Base-by-base conservation (phyloP, 2,329 filamentous ascomycete species). In the Rhynchosporium agropyri region DNA sequence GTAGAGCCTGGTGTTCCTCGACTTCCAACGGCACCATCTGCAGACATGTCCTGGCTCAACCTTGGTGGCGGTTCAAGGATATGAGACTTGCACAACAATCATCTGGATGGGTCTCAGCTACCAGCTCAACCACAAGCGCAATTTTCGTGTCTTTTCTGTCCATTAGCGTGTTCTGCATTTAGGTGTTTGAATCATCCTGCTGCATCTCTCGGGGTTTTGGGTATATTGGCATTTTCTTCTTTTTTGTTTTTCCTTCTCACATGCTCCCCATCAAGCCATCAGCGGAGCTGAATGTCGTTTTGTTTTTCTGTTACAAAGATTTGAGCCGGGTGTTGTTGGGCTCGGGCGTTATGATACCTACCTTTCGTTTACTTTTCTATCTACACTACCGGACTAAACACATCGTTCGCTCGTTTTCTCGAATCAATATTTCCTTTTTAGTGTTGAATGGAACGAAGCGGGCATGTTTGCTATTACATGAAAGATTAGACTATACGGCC, bases 11-110 rank as follows among this genome's bases (percentile, higher is more conserved):
- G 60, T 42, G 67, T 68, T 29, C 58, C 62, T 5, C 64, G 40
- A 54, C 61, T 46, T 49, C 63, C 60, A n/a, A 28, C 20, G 20
- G 20, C 46, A 15, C 57, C 53, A 8, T 60, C 60, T 36, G 50
- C 82, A 57, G 90, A 92, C 74, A 90, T 92, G 88, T 91, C 88
- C 76, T 93, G 90, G 90, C 77, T 93, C 67, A 92, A 92, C 72
- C 80, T 92, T 20, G 87, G 86, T 45, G 67, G 60, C 56, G 63
- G 67, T 40, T 65, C 63, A 43, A 64, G 64, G 49, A 66, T 71
- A 65, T 72, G 64, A 70, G 40, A 33, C 20, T 28, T 56, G 26
- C 33, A 43, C 36, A n/a, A 55, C 43, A 28, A 46, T 38, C 20
- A 57, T 51, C 58, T 63, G 36, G 62, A 53, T 43, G 46, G 55